A percentile compares a stretch with the other conserved stretches of the same genome.
These are phyloP conservation scores for Diaporthe velutina DNA, from an alignment of 2,329 filamentous ascomycete genomes.

Conservation along the genomic window DNA sequence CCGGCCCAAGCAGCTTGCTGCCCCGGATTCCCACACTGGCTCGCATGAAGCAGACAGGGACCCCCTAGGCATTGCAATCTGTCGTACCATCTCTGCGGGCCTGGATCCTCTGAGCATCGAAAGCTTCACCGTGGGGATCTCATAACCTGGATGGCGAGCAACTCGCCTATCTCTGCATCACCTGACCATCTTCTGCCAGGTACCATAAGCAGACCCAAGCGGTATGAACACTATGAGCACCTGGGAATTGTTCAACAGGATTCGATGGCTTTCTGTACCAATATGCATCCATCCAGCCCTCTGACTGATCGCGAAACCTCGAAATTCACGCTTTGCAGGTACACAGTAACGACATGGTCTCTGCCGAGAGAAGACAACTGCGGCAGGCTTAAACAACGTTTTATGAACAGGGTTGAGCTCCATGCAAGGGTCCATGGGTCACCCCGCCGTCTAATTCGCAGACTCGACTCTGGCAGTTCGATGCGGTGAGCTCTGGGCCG, in stretches of 20 bases:
- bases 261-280: neutral
- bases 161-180: conserved; percentile 31
- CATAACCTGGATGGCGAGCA: conserved; percentile 10
- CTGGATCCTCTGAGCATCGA: conserved; percentile 29
- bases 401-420: conserved; percentile 33
- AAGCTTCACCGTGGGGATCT: conserved; percentile 28
- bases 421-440: conserved; percentile 10
- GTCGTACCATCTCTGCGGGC: conserved; percentile 36
- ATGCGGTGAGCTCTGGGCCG: conserved; percentile 32
- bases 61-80: conserved; percentile 32
- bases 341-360: neutral
- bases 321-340: neutral
- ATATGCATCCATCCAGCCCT: conserved; percentile 9
- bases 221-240: neutral
- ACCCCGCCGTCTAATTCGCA: neutral
- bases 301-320: neutral
- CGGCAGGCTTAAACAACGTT: conserved; percentile 27
- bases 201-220: neutral
- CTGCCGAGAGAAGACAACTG: neutral
- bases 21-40: conserved; percentile 40
- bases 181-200: neutral
- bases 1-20: conserved; percentile 36
- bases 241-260: neutral
- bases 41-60: conserved; percentile 36
- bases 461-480: conserved; percentile 13